Evolutionary conservation across 2,329 filamentous ascomycete genomes (phyloP), one percentile per base, ranked within the genome.

Genomic region (Chrysoporthe deuterocubensis): DNA sequence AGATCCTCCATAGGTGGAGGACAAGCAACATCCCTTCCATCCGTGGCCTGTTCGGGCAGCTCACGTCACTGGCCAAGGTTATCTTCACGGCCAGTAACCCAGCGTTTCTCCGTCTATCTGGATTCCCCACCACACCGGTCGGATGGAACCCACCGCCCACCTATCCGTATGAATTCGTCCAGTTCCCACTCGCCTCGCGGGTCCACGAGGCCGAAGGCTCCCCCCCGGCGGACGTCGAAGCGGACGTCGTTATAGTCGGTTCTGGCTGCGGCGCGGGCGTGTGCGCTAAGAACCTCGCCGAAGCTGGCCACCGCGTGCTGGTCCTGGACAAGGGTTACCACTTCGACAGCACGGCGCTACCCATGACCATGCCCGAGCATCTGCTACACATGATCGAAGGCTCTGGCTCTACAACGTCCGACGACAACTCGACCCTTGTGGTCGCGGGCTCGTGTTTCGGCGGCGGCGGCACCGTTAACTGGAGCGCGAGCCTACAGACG

Each of bases 381-480:
- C 82, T 81, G 59, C 76, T 83, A 13, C 87, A 92, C 74, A 82
- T 96, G 34, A 94, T 88, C 73, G 90, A 93, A 72, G 87, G 86
- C 67, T 86, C 85, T 14, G 90, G 89, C 6, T 76, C 86, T 18
- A 74, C 83, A 8, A 71, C 83, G 72, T 81, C 82, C 71, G 82
- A 90, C 71, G 85, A 90, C 73, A 80, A 81, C 18, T 84, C 85
- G 7, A 81, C 89, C 40, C 84, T 80, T 9, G 76, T 94, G n/a
- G 76, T 92, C 6, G 86, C 90, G 0, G 93, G 91, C 1, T 86
- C 87, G 69, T 86, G 87, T 18, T 96, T 90, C 87, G 93, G 93
- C 34, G 93, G 93, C 52, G 93, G 93, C 66, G 93, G 93, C 13
- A 93, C 92, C 0, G 79, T 96, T 73, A 97, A 97, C 77, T 97